Base-by-base conservation (phyloP, 1,139 yeast species). In the Taphrina betulina region DNA sequence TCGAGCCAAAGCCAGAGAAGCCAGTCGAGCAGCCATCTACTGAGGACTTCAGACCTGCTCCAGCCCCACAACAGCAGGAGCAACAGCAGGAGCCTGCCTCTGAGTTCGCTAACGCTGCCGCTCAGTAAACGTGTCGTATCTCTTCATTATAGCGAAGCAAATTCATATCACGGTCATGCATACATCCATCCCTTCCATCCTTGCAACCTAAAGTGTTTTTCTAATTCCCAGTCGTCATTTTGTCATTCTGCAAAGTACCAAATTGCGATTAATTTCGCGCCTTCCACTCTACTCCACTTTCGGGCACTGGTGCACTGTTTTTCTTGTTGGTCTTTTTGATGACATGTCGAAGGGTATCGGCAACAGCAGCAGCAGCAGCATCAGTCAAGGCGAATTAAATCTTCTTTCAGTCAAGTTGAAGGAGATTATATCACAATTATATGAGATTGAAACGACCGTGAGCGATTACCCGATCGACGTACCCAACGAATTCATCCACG, bases 1-100 rank as follows among this genome's bases (percentile, higher is more conserved):
- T 83, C 71, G 96, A 90, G 76, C 96, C 97, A 75, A 92, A 92
- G 86, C 97, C 90, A 71, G 98, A 92, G 72, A 90, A 84, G 71
- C 83, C 80, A 69, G 76, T 87, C 70, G 81, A 83, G 69, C 90
- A 86, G 72, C 96, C 96, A 16, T 44, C 52, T 40, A 44, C 54
- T 4, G 59, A 57, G 12, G 59, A 57, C 40, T 75, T 76, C 81
- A 72, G 82, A 79, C 74, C 58, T 52, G 61, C 66, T 45, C 57
- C 45, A n/a, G 57, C 28, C 12, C 53, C 31, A 23, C 53, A 42
- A 45, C 36, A 52, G 26, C 51, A 54, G 38, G 44, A 42, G 26
- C 55, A 35, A 17, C 46, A 53, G 37, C 53, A 43, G 24, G 59
- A 45, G 34, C 36, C 56, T 20, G 42, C 43, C 28, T 50, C 54